These are phyloP conservation scores for Diplodia sapinea DNA, from an alignment of 2,329 filamentous ascomycete genomes.

Conservation along the genomic window DNA sequence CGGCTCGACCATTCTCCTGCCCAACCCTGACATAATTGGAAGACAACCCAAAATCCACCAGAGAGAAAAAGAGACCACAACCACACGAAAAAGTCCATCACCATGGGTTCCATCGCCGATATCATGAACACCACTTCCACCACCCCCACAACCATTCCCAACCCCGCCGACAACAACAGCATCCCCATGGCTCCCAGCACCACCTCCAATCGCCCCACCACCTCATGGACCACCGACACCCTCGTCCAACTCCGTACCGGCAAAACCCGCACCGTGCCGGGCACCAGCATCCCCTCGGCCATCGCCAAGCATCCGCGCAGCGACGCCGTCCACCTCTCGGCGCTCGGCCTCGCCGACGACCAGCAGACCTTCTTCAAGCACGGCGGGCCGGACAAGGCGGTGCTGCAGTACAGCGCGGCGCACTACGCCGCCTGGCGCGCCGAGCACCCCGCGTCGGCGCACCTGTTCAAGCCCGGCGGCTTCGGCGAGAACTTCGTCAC, in stretches of 20 bases:
- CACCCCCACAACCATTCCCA: background rate
- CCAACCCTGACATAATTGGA: too few species aligned
- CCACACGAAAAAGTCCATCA: background rate
- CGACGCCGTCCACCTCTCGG: constrained; percentile 34
- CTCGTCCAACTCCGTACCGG: constrained; percentile 64
- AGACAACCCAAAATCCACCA: too few species aligned
- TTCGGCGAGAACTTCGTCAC: constrained; percentile 71
- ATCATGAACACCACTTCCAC: background rate
- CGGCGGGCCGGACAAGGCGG: constrained; percentile 67
- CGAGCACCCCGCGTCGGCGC: constrained; percentile 59
- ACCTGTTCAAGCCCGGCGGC: constrained; percentile 61
- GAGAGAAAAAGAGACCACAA: background rate
- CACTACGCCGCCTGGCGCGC: constrained; percentile 64
- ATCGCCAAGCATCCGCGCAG: constrained; percentile 59
- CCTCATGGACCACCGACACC: constrained; percentile 49
- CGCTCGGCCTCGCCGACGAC: constrained; percentile 62
- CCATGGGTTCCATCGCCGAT: background rate
- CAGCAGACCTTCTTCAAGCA: constrained; percentile 68
- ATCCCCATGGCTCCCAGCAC: background rate
- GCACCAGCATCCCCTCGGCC: constrained; percentile 59
- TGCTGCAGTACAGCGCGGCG: constrained; percentile 65
- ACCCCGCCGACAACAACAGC: background rate
- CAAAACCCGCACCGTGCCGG: constrained; percentile 60
- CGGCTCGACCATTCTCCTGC: background rate
- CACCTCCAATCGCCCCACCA: constrained; percentile 34